phyloP scores from a whole-genome alignment of 2,329 filamentous ascomycete genomes.

The Neonectria sp. region DNA sequence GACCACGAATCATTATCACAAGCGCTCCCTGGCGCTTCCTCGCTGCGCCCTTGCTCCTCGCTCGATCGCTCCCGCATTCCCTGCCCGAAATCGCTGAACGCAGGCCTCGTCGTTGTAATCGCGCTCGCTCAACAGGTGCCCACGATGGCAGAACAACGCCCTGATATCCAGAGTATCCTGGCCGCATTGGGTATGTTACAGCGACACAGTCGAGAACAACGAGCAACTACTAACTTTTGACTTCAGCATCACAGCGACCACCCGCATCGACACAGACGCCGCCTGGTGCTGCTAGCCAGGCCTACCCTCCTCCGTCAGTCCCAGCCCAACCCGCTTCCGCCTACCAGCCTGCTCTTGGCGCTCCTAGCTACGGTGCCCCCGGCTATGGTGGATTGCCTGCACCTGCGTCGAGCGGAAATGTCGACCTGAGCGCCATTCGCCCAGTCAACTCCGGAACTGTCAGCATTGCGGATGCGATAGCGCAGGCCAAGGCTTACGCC shows the following conservation, averaged over 20 bases:
- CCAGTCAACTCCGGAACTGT: conserved; percentile 86
- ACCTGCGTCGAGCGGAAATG: conserved; percentile 80
- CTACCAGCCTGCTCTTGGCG: conserved; percentile 55
- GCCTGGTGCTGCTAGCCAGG: conserved; percentile 54
- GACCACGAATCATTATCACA: neutral
- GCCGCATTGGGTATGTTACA: conserved; percentile 62
- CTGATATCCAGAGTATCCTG: conserved; percentile 59
- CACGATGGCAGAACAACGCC: conserved; percentile 47
- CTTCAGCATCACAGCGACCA: conserved; percentile 61
- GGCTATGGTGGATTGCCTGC: conserved; percentile 69
- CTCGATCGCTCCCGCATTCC: conserved; percentile 23
- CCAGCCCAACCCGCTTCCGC: conserved; percentile 53
- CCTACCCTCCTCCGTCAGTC: conserved; percentile 57
- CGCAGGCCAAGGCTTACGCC: conserved; percentile 86
- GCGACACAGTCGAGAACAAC: conserved; percentile 21
- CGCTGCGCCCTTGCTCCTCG: conserved; percentile 7
- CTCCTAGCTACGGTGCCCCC: conserved; percentile 50
- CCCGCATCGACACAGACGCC: conserved; percentile 60
- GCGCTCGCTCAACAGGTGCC: conserved; percentile 30
- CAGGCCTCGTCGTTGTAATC: conserved; percentile 11
- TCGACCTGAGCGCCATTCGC: conserved; percentile 86
- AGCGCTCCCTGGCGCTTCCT: conserved; percentile 8
- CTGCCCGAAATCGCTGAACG: conserved; percentile 17
- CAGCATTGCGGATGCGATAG: conserved; percentile 87
- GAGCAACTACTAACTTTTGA: conserved; percentile 39